A percentile compares a stretch with the other conserved stretches of the same genome.
Conservation (phyloP, 2,329 filamentous ascomycete species). For the Truncatella angustata region DNA sequence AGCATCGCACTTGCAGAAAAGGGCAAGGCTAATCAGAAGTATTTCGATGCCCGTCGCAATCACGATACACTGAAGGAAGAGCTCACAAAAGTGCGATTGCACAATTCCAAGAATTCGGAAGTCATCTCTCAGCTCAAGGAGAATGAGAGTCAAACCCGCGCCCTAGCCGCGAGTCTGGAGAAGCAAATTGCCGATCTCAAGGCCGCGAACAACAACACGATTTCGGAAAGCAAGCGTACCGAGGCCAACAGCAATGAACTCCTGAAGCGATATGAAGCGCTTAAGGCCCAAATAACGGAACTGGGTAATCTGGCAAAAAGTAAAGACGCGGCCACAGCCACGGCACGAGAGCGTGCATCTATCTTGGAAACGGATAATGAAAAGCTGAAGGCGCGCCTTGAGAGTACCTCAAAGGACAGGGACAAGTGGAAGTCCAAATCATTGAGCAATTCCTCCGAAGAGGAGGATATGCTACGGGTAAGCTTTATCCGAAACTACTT, state of each 20-base stretch:
- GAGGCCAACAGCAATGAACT: constrained; percentile 72
- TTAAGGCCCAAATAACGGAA: constrained; percentile 74
- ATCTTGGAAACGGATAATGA: constrained; percentile 74
- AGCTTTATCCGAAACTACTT: constrained; percentile 36
- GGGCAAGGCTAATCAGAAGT: constrained; percentile 95
- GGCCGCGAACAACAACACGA: constrained; percentile 70
- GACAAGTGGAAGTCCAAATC: constrained; percentile 85
- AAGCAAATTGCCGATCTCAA: constrained; percentile 85
- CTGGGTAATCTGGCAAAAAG: constrained; percentile 70
- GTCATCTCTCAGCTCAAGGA: constrained; percentile 94
- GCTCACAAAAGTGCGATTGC: constrained; percentile 72
- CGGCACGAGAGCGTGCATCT: constrained; percentile 55
- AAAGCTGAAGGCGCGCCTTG: constrained; percentile 72
- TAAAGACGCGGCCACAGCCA: constrained; percentile 64
- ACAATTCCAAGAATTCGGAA: constrained; percentile 88
- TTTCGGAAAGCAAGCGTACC: constrained; percentile 70
- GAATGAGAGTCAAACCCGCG: constrained; percentile 73
- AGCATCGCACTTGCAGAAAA: constrained; percentile 79
- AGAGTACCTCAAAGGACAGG: constrained; percentile 77
- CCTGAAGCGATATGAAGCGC: constrained; percentile 65
- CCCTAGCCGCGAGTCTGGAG: constrained; percentile 78
- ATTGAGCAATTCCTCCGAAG: constrained; percentile 74
- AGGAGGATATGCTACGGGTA: constrained; percentile 84
- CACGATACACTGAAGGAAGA: constrained; percentile 84
- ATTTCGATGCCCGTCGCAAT: constrained; percentile 92